These are phyloP conservation scores for Falciphora oryzae DNA, from an alignment of 2,329 filamentous ascomycete genomes.

Conservation along the genomic window DNA sequence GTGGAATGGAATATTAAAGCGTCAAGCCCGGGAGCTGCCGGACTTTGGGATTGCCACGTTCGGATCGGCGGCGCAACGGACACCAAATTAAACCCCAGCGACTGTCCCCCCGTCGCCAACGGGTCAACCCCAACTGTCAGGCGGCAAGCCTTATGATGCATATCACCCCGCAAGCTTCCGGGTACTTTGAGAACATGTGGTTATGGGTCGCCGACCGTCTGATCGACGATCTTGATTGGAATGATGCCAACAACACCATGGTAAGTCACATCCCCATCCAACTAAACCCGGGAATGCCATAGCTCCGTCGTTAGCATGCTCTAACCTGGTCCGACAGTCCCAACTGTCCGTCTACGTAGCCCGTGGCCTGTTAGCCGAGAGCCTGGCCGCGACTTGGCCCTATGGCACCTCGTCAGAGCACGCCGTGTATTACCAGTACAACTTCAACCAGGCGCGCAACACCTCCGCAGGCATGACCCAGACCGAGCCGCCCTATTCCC, in stretches of 20 bases:
- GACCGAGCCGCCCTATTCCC: conserved; percentile 36
- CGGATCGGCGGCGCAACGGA: conserved; percentile 66
- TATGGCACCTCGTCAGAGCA: conserved; percentile 41
- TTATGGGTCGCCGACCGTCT: conserved; percentile 62
- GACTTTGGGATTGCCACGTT: conserved; percentile 54
- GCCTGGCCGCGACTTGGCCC: conserved; percentile 24
- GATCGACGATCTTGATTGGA: too few species aligned
- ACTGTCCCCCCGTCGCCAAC: conserved; percentile 46
- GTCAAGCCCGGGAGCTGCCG: conserved; percentile 33
- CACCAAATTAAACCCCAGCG: conserved; percentile 56
- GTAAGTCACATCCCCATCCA: too few species aligned
- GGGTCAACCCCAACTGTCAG: conserved; percentile 46
- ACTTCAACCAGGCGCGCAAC: conserved; percentile 37
- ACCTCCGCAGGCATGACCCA: conserved; percentile 42
- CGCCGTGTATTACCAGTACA: conserved; percentile 41
- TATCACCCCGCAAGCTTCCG: conserved; percentile 36
- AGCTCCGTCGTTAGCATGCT: too few species aligned
- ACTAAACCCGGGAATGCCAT: too few species aligned
- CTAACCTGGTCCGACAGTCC: conserved; percentile 16
- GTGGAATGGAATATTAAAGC: conserved; percentile 64
- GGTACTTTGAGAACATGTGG: conserved; percentile 51
- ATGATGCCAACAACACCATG: too few species aligned
- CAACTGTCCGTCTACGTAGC: conserved; percentile 28
- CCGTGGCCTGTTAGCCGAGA: conserved; percentile 26
- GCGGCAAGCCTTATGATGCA: conserved; percentile 51